Evolutionary conservation across 208 protist species (phyloP), one percentile per base, ranked within the genome.

Genomic region (Crithidia acanthocephali): DNA sequence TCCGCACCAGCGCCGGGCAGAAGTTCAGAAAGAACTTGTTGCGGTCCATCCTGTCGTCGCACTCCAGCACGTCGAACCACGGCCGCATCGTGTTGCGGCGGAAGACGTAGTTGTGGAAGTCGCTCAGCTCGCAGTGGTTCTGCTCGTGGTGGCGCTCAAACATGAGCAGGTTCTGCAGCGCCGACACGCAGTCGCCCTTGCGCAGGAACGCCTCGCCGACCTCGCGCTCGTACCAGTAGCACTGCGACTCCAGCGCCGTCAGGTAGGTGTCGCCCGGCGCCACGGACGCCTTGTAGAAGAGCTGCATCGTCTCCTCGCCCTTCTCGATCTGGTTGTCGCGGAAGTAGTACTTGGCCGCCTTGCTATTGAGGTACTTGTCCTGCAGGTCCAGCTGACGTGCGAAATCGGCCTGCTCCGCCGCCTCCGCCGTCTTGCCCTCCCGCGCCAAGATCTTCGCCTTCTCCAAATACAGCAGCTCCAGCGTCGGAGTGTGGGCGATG

Each of bases 61-160:
- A 81, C 56, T 85, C 79, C 47, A 99, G 73, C 27, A 98, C 84
- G 72, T 93, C 78, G 69, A 99, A 89, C 88, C 98, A 99, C n/a
- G 97, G 40, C 42, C 98, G 88, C 69, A 99, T 88, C 15, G 95
- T 99, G 78, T 94, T 91, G 68, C 97, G 94, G 44, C 96, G 93
- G 65, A 98, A 91, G 58, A 98, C 97, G 80, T 99, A 99, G 72
- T 92, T 91, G 87, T 99, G 98, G 86, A 99, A 99, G 74, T 99
- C 98, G 74, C 93, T 95, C 72, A 99, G 91, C 77, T 99, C 97
- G 47, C 94, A 88, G 65, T 88, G 82, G 73, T 98, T 98, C 56
- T 98, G 88, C 40, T 70, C 71, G 86, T 98, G 98, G 75, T 98
- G 92, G 65, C 93, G 74, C 69, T 98, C 94, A 23, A 98, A 93